A percentile compares a stretch with the other conserved stretches of the same genome.
Conservation (phyloP, 2,329 filamentous ascomycete species). For the Fusarium marasasianum region DNA sequence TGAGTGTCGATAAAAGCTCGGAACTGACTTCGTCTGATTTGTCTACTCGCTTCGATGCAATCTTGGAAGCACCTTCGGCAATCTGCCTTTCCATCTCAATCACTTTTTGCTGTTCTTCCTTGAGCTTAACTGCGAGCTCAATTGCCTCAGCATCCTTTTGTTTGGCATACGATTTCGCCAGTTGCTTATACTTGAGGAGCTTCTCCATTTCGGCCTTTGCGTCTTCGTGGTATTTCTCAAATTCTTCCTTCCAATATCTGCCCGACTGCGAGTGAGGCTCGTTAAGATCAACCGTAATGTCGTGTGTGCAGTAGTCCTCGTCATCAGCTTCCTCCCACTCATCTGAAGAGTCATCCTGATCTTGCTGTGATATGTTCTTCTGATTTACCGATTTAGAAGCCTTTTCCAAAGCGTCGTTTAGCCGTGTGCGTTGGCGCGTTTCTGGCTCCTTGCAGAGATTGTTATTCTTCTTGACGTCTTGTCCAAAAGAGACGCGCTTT, state of each 20-base stretch:
- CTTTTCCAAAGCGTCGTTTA: conserved; percentile 58
- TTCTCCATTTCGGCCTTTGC: conserved; percentile 80
- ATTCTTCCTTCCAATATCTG: conserved; percentile 83
- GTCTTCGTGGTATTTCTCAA: conserved; percentile 76
- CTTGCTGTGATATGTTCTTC: conserved; percentile 9
- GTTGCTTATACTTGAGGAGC: conserved; percentile 80
- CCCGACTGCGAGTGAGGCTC: conserved; percentile 80
- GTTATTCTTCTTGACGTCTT: conserved; percentile 60
- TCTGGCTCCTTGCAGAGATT: conserved; percentile 44
- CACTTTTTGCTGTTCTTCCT: conserved; percentile 73
- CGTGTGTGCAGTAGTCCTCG: conserved; percentile 60
- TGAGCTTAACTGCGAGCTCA: conserved; percentile 71
- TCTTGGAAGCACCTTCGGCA: conserved; percentile 67
- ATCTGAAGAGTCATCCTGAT: conserved; percentile 45
- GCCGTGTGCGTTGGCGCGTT: conserved; percentile 51
- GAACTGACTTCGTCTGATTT: conserved; percentile 56
- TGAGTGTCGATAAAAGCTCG: conserved; percentile 62
- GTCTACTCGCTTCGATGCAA: conserved; percentile 49
- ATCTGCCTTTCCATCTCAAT: conserved; percentile 70
- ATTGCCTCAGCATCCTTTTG: conserved; percentile 79
- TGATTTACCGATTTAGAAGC: conserved; percentile 26
- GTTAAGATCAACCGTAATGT: conserved; percentile 75
- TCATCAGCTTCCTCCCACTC: conserved; percentile 63
- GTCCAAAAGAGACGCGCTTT: conserved; percentile 73
- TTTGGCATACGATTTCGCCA: conserved; percentile 81